phyloP scores from a whole-genome alignment of 2,329 filamentous ascomycete genomes.

The Bipolaris cookei region DNA sequence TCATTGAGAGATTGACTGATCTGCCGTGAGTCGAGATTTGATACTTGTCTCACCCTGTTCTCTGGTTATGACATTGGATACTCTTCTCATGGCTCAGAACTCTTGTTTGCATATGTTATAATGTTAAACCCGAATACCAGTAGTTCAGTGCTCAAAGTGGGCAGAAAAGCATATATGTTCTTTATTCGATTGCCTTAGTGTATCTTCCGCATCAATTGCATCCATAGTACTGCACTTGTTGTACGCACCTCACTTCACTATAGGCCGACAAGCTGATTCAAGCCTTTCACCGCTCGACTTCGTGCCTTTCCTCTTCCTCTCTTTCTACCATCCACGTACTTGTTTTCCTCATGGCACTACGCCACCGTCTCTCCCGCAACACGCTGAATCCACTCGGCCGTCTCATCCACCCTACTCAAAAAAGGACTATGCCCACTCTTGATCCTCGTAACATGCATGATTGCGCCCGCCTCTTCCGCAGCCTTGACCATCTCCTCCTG shows the following conservation, averaged over 20 bases:
- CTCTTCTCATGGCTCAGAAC: not conserved
- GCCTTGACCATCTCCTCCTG: slow-evolving; percentile 44
- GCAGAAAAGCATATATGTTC: not conserved
- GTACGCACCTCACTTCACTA: not conserved
- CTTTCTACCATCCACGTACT: too few relatives aligned
- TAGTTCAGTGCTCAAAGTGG: not conserved
- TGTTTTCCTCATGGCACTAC: not conserved
- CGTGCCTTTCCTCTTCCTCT: not conserved
- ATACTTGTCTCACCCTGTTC: not conserved
- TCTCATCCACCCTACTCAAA: slow-evolving; percentile 46
- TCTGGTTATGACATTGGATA: not conserved
- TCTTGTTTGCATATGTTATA: not conserved
- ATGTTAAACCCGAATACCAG: not conserved
- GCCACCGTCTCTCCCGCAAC: slow-evolving; percentile 27
- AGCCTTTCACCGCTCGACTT: not conserved
- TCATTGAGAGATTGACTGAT: slow-evolving; percentile 50
- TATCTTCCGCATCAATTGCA: not conserved
- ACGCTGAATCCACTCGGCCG: slow-evolving; percentile 41
- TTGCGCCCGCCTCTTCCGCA: slow-evolving; percentile 35
- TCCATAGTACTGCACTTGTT: not conserved
- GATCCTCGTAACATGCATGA: slow-evolving; percentile 41
- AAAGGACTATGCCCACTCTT: slow-evolving; percentile 53
- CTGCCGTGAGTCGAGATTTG: slow-evolving; percentile 18
- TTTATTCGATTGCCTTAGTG: not conserved
- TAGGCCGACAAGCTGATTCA: not conserved